Base-by-base conservation (phyloP, 2,329 filamentous ascomycete genomes). In the Trichoderma sp. region DNA sequence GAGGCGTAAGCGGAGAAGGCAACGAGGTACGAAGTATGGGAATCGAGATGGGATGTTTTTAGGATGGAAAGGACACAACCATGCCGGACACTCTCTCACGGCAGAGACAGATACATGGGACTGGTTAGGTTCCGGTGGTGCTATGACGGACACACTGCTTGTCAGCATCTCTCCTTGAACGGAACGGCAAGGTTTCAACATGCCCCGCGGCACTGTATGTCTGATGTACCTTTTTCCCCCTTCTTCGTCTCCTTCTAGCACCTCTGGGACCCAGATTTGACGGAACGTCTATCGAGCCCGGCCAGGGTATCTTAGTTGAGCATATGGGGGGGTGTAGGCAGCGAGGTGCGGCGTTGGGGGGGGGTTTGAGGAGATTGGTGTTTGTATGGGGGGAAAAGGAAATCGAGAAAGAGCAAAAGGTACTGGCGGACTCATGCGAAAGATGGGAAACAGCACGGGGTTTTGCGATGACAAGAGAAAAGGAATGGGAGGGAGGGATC, bases 401-500 rank as follows among this genome's bases (percentile, higher is more conserved):
- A 54, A 26, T 48, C 50, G 26, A 62, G 50, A 41, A 62, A 14
- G 10, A 39, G 39, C 39, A 54, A 54, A 62, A 62, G 26, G 48
- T 62, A 54, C 59, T 26, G 57, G 45, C 28, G 45, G 30, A 30
- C 63, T 58, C 51, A 63, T 63, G 54, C 64, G 39, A 64, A 63
- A 63, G 60, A 63, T 55, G 57, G 41, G 44, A 66, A 39, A 61
- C 54, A 52, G 50, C 60, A 66, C 52, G 52, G 60, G 51, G 39
- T 57, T 60, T 54, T 43, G 26, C 44, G 44, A 62, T 62, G 54
- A 34, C 45, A 51, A 48, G 51, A 28, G 30, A 56, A 44, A 47
- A 19, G 45, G 43, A 56, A 66, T 30, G 30, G 45, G 64, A 63
- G 39, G 52, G 52, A 66, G 59, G 47, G 51, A 51, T 34, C 50